Base-by-base conservation (phyloP, 768 basidiomycete genomes). In the Tylopilus plumbeoviolaceoides region DNA sequence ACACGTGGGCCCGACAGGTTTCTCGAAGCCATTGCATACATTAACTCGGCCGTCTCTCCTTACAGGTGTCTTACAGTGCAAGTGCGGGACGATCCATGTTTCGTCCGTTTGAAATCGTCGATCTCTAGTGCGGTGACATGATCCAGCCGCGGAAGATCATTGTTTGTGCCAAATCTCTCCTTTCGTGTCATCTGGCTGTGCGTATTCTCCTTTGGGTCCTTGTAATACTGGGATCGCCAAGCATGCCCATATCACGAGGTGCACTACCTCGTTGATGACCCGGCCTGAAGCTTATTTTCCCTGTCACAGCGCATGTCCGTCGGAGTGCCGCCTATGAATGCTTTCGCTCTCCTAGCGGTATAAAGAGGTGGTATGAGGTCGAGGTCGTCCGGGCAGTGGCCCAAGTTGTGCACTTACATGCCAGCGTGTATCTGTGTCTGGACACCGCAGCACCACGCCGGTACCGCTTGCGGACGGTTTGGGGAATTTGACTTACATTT, bases 101-200 rank as follows among this genome's bases (percentile, higher is more conserved):
- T 57, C 31, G 38, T 38, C 45, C 30, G 44, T 62, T 57, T 57
- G 57, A 59, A 57, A 62, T 64, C 28, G 54, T 52, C 47, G 53
- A 56, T 67, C 56, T 45, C 35, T 51, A 48, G 23, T 44, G 36
- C 39, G 21, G 50, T 53, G 45, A 57, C 30, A 57, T 51, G 59
- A 40, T 44, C 45, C 48, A 44, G 20, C 28, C 25, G 7, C 17
- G 8, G 17, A 57, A 48, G 47, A 44, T 44, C 48, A 23, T 50
- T 23, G 23, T 23, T 43, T 47, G 47, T 38, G 17, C 36, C 35
- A 48, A 7, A 33, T 46, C 46, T 44, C 36, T 40, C 40, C n/a
- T 47, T 41, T 51, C 54, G 47, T 60, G 51, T 59, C 51, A 46
- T 49, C 49, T 43, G 61, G 64, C 64, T 61, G 64, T 64, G 61